These are phyloP conservation scores for Scorias spongiosa DNA, from an alignment of 2,329 filamentous ascomycete genomes.

Conservation along the genomic window DNA sequence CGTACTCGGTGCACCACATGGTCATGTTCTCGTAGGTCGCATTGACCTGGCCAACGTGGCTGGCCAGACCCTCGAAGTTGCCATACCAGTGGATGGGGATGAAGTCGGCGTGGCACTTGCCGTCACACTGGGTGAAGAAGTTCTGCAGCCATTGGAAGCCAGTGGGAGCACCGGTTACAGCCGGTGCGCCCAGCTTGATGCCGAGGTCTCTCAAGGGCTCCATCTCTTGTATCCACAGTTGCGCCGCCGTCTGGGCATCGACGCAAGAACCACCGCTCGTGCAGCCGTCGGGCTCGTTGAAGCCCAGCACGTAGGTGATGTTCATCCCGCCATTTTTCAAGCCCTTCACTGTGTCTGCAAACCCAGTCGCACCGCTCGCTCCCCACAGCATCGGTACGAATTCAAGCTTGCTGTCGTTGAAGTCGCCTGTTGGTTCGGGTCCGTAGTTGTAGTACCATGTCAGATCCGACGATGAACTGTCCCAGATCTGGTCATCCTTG, in stretches of 20 bases:
- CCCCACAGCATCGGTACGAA: slow-evolving; percentile 78
- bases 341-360: slow-evolving; percentile 42
- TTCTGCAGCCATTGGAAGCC: slow-evolving; percentile 53
- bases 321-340: slow-evolving; percentile 40
- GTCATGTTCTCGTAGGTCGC: slow-evolving; percentile 34
- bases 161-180: slow-evolving; percentile 45
- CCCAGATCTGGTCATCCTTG: slow-evolving; percentile 52
- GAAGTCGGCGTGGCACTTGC: slow-evolving; percentile 33
- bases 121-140: slow-evolving; percentile 46
- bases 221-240: slow-evolving; percentile 56
- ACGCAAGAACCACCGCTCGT: slow-evolving; percentile 46
- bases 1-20: slow-evolving; percentile 72
- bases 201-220: slow-evolving; percentile 51
- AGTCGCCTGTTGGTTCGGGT: slow-evolving; percentile 28
- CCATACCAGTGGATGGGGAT: slow-evolving; percentile 43
- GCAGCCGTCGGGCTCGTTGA: slow-evolving; percentile 63
- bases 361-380: slow-evolving; percentile 37
- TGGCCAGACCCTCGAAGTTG: slow-evolving; percentile 52
- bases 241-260: slow-evolving; percentile 44
- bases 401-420: slow-evolving; percentile 39
- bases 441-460: slow-evolving; percentile 82
- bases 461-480: slow-evolving; percentile 39
- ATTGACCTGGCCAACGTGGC: slow-evolving; percentile 47
- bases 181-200: slow-evolving; percentile 54
- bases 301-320: slow-evolving; percentile 54